Conservation (phyloP, 2,329 filamentous ascomycete genomes). For the Bipolaris cookei region DNA sequence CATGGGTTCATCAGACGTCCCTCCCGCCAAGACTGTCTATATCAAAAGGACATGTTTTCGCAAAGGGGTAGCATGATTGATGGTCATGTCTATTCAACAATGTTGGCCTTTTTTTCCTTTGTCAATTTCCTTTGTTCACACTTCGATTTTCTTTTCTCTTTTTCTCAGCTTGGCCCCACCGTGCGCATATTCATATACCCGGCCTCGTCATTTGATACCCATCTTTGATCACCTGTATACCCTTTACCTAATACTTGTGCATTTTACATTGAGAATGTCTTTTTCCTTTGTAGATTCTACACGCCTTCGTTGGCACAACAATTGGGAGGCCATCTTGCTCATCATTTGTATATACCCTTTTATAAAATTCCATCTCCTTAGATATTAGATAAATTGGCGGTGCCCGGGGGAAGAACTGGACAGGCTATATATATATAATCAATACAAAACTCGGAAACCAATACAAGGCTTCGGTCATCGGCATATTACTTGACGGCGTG, state of each 20-base stretch:
- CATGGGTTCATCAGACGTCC: slow-evolving; percentile 21
- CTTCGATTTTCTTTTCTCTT: slow-evolving; percentile 5
- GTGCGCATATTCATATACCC: slow-evolving; percentile 28
- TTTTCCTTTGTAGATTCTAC: slow-evolving; percentile 10
- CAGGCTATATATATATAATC: background rate
- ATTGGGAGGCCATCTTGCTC: slow-evolving; percentile 3
- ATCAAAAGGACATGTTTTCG: slow-evolving; percentile 7
- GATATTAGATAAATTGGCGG: slow-evolving; percentile 8
- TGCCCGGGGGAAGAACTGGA: slow-evolving; percentile 3
- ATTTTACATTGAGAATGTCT: background rate
- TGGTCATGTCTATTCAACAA: slow-evolving; percentile 5
- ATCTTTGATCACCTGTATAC: slow-evolving; percentile 6
- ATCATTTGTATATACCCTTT: slow-evolving; percentile 2
- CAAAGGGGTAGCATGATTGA: slow-evolving; percentile 15
- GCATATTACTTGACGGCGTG: background rate
- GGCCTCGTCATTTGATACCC: slow-evolving; percentile 16
- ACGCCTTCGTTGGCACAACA: slow-evolving; percentile 10
- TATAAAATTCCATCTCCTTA: slow-evolving; percentile 3
- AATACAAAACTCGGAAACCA: slow-evolving; percentile 4
- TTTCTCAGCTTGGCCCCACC: slow-evolving; percentile 14
- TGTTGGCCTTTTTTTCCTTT: slow-evolving; percentile 3
- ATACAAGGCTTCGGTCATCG: background rate
- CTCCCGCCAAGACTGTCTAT: slow-evolving; percentile 4
- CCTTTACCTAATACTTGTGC: slow-evolving; percentile 4
- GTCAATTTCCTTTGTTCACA: slow-evolving; percentile 8